Percentiles rank a stretch among this genome's conserved stretches.
Conservation (phyloP, 805 yeast genomes). For the Candida qinlingensis region DNA sequence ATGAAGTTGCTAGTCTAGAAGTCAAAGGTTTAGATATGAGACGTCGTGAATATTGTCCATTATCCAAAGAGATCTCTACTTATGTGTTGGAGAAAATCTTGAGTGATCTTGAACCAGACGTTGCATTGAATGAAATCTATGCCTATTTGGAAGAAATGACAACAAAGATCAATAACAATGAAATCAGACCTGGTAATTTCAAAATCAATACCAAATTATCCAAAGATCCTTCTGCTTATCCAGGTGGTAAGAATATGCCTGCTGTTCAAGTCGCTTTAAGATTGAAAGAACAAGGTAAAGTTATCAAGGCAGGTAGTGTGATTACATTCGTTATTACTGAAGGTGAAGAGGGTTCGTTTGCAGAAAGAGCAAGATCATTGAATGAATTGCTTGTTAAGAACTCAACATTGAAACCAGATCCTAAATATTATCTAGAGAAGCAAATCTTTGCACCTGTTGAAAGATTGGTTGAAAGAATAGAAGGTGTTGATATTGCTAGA, state of each 20-base stretch:
- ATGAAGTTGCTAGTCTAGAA: slow-evolving; percentile 58
- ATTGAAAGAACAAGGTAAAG: slow-evolving; percentile 76
- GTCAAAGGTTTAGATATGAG: slow-evolving; percentile 96
- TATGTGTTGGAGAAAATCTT: slow-evolving; percentile 68
- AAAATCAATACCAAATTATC: slow-evolving; percentile 84
- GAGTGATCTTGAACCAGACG: slow-evolving; percentile 70
- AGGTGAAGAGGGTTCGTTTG: slow-evolving; percentile 44
- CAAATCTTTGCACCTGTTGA: slow-evolving; percentile 90
- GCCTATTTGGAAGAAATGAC: slow-evolving; percentile 60
- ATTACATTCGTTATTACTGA: slow-evolving; percentile 78
- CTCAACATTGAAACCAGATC: slow-evolving; percentile 59
- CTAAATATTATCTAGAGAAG: slow-evolving; percentile 73
- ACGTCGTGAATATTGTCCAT: slow-evolving; percentile 92
- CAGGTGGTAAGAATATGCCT: slow-evolving; percentile 76
- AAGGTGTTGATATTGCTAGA: slow-evolving; percentile 78
- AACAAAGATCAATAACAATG: slow-evolving; percentile 50
- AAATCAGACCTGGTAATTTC: slow-evolving; percentile 60
- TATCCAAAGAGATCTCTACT: slow-evolving; percentile 83
- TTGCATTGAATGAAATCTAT: slow-evolving; percentile 67
- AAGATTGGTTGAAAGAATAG: slow-evolving; percentile 77
- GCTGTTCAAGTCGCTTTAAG: slow-evolving; percentile 89
- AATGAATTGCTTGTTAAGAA: slow-evolving; percentile 59
- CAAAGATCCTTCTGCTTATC: slow-evolving; percentile 83
- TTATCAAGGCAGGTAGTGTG: slow-evolving; percentile 83
- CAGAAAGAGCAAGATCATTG: slow-evolving; percentile 81